Evolutionary conservation across 75 land plant species (phyloP).

Genomic region (Sequoia sempervirens): DNA sequence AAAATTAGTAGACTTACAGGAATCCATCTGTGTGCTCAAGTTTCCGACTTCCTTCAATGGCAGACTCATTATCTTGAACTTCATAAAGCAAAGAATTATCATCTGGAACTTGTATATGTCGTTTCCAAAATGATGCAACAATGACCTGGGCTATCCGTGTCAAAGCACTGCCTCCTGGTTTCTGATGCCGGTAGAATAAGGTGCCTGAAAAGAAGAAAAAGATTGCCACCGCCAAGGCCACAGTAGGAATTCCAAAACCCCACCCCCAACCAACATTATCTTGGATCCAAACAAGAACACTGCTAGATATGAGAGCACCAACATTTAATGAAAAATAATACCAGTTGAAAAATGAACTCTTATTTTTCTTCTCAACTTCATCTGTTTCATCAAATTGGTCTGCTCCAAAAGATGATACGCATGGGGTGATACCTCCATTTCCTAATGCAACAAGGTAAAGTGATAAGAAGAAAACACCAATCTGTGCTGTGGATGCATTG

Average conservation of each 20-base stretch:
- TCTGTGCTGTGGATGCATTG: slow-evolving; percentile 18
- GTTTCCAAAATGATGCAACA: slow-evolving; percentile 27
- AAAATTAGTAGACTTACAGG: slow-evolving; percentile 5
- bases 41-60: slow-evolving; percentile 33
- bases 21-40: slow-evolving; percentile 34
- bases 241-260: slow-evolving; percentile 39
- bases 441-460: slow-evolving; percentile 59
- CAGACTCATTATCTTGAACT: slow-evolving; percentile 14
- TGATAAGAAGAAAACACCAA: slow-evolving; percentile 31
- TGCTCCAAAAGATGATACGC: slow-evolving; percentile 47
- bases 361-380: slow-evolving; percentile 30
- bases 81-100: slow-evolving; percentile 31
- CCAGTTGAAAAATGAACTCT: slow-evolving; percentile 60
- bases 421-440: slow-evolving; percentile 44
- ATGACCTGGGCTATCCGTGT: slow-evolving; percentile 36
- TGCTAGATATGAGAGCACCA: slow-evolving; percentile 42
- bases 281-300: slow-evolving; percentile 48
- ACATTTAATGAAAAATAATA: slow-evolving; percentile 48
- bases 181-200: slow-evolving; percentile 23
- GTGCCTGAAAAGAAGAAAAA: slow-evolving; percentile 33
- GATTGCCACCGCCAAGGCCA: slow-evolving; percentile 31
- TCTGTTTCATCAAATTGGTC: slow-evolving; percentile 56
- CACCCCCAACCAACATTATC: slow-evolving; percentile 40
- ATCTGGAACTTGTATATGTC: slow-evolving; percentile 6
- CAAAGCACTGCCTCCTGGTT: slow-evolving; percentile 51